Base-by-base conservation (phyloP, 306 rosid species). In the Citrullus colocynthis region DNA sequence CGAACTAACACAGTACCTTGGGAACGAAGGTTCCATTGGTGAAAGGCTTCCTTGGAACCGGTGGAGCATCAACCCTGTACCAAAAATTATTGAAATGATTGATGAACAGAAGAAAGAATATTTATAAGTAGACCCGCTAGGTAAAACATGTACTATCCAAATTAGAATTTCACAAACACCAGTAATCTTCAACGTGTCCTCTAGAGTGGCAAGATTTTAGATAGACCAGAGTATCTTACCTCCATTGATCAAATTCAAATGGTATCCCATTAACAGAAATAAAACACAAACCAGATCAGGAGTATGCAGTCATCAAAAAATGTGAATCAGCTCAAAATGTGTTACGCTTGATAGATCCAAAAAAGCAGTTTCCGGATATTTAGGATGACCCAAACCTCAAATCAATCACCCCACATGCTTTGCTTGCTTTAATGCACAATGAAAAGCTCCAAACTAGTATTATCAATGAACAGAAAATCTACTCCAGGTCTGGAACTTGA, bases 41-140 rank as follows among this genome's bases (percentile, higher is more conserved):
- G 65, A 21, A 70, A 44, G 84, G 78, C 80, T 84, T 84, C 82
- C 90, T 90, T 77, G 86, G 98, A 79, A 56, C 76, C 4, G 79
- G 58, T 59, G 90, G 87, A 67, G 80, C 89, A 30, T 80, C 89
- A 54, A 78, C 82, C 90, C 98, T 94, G 93, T 89, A 89, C 78
- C 63, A 84, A 55, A 64, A 82, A 80, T 18, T 48, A 42, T 36
- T 24, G 59, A 48, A 80, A 70, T 69, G 80, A 78, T 81, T 84
- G 83, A 64, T 18, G 64, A 74, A 82, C 58, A 77, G 1, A 60
- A 39, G 57, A 76, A 69, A 63, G n/a, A 59, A 42, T 45, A 18
- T 14, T 48, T 16, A 44, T 61, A 49, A 9, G 32, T 62, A 57
- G 57, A 73, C 39, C 69, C 34, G 32, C 44, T 72, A 58, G 77